Evolutionary conservation across 2,329 filamentous ascomycete species (phyloP).

Genomic region (Arthrobotrys megalospora): DNA sequence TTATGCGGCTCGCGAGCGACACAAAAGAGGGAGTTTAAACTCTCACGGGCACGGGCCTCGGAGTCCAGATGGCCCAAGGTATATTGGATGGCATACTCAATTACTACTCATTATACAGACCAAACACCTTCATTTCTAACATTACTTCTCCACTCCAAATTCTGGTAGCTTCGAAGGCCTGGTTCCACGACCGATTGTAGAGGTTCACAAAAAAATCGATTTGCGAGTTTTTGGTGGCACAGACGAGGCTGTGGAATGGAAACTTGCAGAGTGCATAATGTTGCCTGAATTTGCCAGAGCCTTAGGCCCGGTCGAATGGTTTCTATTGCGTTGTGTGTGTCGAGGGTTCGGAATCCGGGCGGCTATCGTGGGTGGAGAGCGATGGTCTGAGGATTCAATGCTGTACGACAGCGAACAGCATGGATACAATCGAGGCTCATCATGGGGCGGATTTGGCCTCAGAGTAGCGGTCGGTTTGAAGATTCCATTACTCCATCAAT

Average conservation of each 20-base stretch:
- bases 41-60: too few relatives aligned
- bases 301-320: background rate
- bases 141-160: too few relatives aligned
- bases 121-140: too few relatives aligned
- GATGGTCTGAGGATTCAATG: constrained; percentile 8
- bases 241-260: background rate
- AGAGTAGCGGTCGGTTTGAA: too few relatives aligned
- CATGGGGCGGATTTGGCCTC: background rate
- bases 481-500: too few relatives aligned
- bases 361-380: background rate
- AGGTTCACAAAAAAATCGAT: background rate
- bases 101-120: too few relatives aligned
- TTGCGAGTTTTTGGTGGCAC: constrained; percentile 1
- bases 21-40: too few relatives aligned
- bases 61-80: too few relatives aligned
- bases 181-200: too few relatives aligned
- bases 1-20: too few relatives aligned
- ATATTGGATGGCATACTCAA: too few relatives aligned
- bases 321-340: background rate
- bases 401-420: background rate
- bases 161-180: too few relatives aligned
- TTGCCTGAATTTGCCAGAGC: constrained; percentile 1
- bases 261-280: background rate
- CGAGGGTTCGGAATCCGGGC: background rate
- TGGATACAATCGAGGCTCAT: background rate